phyloP scores from a whole-genome alignment of 257 asterid species.

The Petunia axillaris region DNA sequence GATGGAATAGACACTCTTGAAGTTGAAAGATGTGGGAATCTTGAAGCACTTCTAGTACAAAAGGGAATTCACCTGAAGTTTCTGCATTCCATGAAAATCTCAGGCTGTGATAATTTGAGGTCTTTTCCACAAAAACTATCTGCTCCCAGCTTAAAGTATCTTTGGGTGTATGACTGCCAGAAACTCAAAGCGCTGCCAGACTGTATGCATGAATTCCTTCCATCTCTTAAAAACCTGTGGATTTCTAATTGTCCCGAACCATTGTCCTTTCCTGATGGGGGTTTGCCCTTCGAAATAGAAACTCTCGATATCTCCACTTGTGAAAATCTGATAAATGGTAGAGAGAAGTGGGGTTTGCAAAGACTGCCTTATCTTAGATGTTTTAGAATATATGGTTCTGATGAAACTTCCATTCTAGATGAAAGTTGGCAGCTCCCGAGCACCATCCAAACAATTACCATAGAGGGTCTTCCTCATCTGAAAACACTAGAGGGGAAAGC shows the following conservation, averaged over 20 bases:
- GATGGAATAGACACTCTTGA: not conserved
- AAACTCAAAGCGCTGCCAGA: conserved; percentile 23
- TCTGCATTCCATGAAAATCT: not conserved
- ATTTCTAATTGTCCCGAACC: conserved; percentile 1
- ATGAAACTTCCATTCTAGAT: not conserved
- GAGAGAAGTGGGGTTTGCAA: not conserved
- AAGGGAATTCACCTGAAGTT: not conserved
- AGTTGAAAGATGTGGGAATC: too few relatives aligned
- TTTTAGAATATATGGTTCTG: not conserved
- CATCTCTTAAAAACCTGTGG: not conserved
- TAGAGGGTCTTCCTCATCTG: not conserved
- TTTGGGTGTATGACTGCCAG: not conserved
- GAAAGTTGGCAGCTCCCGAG: not conserved
- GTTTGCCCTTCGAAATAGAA: not conserved
- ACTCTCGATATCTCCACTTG: not conserved
- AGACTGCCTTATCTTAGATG: not conserved
- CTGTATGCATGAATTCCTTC: conserved; percentile 9
- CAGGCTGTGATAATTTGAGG: not conserved
- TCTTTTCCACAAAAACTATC: conserved; percentile 10
- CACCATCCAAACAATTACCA: not conserved
- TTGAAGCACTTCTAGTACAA: too few relatives aligned
- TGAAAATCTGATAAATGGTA: not conserved
- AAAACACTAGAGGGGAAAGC: conserved; percentile 7
- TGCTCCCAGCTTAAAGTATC: not conserved
- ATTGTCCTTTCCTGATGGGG: conserved; percentile 17